A percentile compares a stretch with the other conserved stretches of the same genome.
These are phyloP conservation scores for Penicillium psychrosexuale DNA, from an alignment of 2,329 filamentous ascomycete species.

Conservation along the genomic window DNA sequence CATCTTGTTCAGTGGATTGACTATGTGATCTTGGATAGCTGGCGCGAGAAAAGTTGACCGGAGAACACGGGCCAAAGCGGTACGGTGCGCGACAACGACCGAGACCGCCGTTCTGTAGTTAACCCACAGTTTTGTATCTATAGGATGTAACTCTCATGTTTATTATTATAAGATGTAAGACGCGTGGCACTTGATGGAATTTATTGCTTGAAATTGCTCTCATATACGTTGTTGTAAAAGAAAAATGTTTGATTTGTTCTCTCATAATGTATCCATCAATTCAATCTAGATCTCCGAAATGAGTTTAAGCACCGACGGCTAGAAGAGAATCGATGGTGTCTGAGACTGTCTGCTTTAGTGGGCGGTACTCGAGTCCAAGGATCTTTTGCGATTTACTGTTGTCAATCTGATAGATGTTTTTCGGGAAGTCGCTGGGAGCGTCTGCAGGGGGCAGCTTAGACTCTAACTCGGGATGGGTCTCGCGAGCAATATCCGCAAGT, in stretches of 20 bases:
- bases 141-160: background rate
- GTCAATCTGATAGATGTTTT: slow-evolving; percentile 34
- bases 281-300: background rate
- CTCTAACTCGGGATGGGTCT: slow-evolving; percentile 43
- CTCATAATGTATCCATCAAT: background rate
- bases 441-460: slow-evolving; percentile 41
- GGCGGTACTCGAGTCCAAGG: slow-evolving; percentile 41
- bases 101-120: slow-evolving; percentile 15
- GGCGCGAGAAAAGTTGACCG: slow-evolving; percentile 35
- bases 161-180: background rate
- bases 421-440: slow-evolving; percentile 29
- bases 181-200: background rate
- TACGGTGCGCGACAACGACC: slow-evolving; percentile 26
- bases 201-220: background rate
- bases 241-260: background rate
- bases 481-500: slow-evolving; percentile 41
- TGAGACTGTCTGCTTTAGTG: slow-evolving; percentile 37
- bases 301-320: slow-evolving; percentile 30
- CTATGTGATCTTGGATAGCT: slow-evolving; percentile 20
- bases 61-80: slow-evolving; percentile 23
- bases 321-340: slow-evolving; percentile 39
- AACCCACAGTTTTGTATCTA: slow-evolving; percentile 17
- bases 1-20: slow-evolving; percentile 35
- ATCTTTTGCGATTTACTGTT: slow-evolving; percentile 42
- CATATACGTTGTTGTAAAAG: background rate